Evolutionary conservation across 768 basidiomycete genomes (phyloP), one percentile per base, ranked within the genome.

Genomic region (Cyclocybe aegerita): DNA sequence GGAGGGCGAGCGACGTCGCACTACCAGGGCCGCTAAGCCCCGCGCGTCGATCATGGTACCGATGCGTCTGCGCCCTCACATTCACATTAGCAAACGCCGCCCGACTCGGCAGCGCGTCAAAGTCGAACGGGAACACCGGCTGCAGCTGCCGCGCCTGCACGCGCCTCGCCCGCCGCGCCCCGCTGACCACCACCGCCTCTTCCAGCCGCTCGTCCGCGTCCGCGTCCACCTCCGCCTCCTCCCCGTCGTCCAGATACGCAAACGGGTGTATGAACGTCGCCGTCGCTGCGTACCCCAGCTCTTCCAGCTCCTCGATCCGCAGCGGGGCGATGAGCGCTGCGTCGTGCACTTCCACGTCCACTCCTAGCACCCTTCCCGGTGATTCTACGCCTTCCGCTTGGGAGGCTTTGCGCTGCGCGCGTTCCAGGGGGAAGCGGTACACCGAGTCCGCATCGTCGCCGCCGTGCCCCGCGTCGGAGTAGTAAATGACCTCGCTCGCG

Each of bases 261-360:
- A 74, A 80, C 9, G 76, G 69, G 52, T 76, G 75, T 33, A 82
- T 80, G 61, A 82, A 80, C 7, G 67, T 63, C 11, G 80, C 80
- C 0, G 79, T 80, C 8, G 67, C 60, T 10, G 64, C 63, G 50
- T 72, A 76, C 23, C 40, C 36, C 40, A 9, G 57, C 46, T 38
- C 35, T 46, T 10, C 43, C 32, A 14, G 41, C 14, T 30, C 46
- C 17, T 30, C 41, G n/a, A n/a, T 34, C 17, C 14, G 43, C 48
- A 32, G 33, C 36, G 38, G 44, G n/a, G 29, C 31, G 38, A n/a
- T 45, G 23, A 23, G 35, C 44, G 52, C 43, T 17, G 48, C 30
- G 35, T 48, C 48, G 23, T 36, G 48, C 46, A 32, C 43, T 37
- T 35, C 49, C 16, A 48, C 5, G 9, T 43, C 36, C 29, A 46